phyloP scores from a whole-genome alignment of 2,329 filamentous ascomycete species.

The Penicillium capsulatum region DNA sequence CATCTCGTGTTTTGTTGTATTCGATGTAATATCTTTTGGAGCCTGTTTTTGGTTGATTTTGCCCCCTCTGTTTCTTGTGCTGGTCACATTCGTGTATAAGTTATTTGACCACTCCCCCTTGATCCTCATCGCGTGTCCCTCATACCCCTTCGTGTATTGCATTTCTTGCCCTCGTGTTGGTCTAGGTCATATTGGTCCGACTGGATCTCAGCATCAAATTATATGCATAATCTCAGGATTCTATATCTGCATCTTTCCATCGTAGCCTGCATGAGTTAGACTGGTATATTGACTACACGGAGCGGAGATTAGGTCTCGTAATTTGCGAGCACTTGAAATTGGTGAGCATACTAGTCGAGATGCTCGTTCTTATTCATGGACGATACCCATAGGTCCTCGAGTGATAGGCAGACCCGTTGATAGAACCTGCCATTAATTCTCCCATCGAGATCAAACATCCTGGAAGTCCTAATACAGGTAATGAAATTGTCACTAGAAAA shows the following conservation, averaged over 20 bases:
- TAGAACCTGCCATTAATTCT: too few species aligned
- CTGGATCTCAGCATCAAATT: constrained; percentile 22
- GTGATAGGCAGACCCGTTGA: too few species aligned
- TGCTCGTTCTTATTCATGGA: too few species aligned
- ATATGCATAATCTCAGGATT: constrained; percentile 14
- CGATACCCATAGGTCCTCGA: too few species aligned
- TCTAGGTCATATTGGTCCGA: constrained; percentile 17
- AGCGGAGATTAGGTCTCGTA: too few species aligned
- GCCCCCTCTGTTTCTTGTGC: constrained; percentile 31
- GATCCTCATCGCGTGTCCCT: constrained; percentile 26
- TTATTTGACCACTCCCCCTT: constrained; percentile 26
- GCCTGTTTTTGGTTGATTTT: constrained; percentile 14
- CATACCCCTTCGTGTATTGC: constrained; percentile 35
- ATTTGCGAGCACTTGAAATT: too few species aligned
- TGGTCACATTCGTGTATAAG: constrained; percentile 41
- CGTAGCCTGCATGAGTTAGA: too few species aligned
- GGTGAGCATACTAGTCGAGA: too few species aligned
- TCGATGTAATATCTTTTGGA: constrained; percentile 32
- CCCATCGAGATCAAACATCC: too few species aligned
- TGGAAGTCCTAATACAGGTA: too few species aligned
- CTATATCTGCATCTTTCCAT: constrained; percentile 1
- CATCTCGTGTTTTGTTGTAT: constrained; percentile 23
- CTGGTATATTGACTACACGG: too few species aligned
- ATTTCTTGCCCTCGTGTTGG: constrained; percentile 28
- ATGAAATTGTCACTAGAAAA: too few species aligned